Conservation (phyloP, 352 stramenopile species). For the Phytophthora pinifolia region DNA sequence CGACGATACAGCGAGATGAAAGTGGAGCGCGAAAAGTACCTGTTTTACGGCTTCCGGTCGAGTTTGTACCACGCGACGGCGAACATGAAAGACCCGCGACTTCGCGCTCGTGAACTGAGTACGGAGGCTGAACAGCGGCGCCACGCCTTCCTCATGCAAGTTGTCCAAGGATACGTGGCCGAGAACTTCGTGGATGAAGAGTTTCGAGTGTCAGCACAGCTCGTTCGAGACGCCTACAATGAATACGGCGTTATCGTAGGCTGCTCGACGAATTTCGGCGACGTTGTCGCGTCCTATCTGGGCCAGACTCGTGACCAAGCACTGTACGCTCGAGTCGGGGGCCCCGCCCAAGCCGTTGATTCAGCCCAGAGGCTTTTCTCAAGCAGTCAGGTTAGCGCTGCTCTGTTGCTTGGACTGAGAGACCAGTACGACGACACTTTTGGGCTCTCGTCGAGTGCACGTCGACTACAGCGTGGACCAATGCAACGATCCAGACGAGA, state of each 20-base stretch:
- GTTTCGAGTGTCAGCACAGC: slow-evolving; percentile 34
- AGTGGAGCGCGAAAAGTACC: slow-evolving; percentile 48
- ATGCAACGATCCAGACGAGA: neutral
- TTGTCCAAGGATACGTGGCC: slow-evolving; percentile 53
- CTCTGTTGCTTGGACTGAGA: slow-evolving; percentile 50
- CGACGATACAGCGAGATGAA: slow-evolving; percentile 56
- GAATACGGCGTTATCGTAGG: slow-evolving; percentile 69
- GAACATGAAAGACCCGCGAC: slow-evolving; percentile 44
- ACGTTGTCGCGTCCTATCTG: slow-evolving; percentile 40
- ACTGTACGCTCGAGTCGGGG: slow-evolving; percentile 14
- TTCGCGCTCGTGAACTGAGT: slow-evolving; percentile 36
- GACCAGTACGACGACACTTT: slow-evolving; percentile 70
- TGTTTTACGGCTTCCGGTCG: slow-evolving; percentile 71
- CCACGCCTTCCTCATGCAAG: slow-evolving; percentile 70
- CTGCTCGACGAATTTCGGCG: slow-evolving; percentile 47
- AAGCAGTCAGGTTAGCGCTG: slow-evolving; percentile 47
- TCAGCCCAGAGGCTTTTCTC: slow-evolving; percentile 27
- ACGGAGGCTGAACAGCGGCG: slow-evolving; percentile 42
- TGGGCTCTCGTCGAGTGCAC: slow-evolving; percentile 41
- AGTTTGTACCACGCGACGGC: slow-evolving; percentile 47
- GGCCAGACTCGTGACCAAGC: slow-evolving; percentile 2
- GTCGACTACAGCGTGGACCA: slow-evolving; percentile 16
- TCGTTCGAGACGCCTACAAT: slow-evolving; percentile 49
- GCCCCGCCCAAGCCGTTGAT: neutral
- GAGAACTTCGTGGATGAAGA: slow-evolving; percentile 39